Evolutionary conservation across 2,329 filamentous ascomycete species (phyloP), one percentile per base, ranked within the genome.

Genomic region (Didymella arachidicola): DNA sequence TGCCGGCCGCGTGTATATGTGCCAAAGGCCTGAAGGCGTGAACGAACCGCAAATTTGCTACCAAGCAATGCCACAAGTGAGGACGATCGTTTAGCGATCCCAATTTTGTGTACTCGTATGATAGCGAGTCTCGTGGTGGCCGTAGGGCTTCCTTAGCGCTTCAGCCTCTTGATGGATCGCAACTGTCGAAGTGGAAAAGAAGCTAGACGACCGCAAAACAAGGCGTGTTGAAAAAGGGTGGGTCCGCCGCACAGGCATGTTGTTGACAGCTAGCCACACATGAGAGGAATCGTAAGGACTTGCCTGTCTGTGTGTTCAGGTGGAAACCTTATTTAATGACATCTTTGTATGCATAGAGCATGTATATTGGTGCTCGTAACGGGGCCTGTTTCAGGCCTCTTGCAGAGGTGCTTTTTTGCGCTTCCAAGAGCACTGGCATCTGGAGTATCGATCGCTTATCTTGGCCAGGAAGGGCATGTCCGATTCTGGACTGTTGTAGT

Each of bases 61-160:
- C 7, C 29, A 43, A 48, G 43, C 43, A 44, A 38, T 59, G 44
- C 50, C 50, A 26, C 45, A 45, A 49, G 45, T 39, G 32, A 8
- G 5, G 39, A 26, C 16, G 16, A 27, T 58, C 49, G 44, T 39
- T 41, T 49, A 25, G 3, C 8, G 11, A 41, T 34, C 6, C 50
- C 50, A 14, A 27, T 49, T 2, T 19, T 42, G 56, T 32, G 27
- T 42, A 11, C 32, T 46, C 45, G 41, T 47, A 50, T 29, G 43
- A 51, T 45, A 36, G 41, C 45, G 41, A 34, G 27, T 25, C 30
- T 54, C 56, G 46, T 46, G 19, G 50, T 59, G 51, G 56, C 56
- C 41, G 50, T 54, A 51, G 54, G 56, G 56, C 51, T 54, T 46
- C 6, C 27, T 25, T 46, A 54, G 51, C 34, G 46, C 50, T 53